These are phyloP conservation scores for Candida sp. DNA, from an alignment of 1,139 yeast species.

Conservation along the genomic window DNA sequence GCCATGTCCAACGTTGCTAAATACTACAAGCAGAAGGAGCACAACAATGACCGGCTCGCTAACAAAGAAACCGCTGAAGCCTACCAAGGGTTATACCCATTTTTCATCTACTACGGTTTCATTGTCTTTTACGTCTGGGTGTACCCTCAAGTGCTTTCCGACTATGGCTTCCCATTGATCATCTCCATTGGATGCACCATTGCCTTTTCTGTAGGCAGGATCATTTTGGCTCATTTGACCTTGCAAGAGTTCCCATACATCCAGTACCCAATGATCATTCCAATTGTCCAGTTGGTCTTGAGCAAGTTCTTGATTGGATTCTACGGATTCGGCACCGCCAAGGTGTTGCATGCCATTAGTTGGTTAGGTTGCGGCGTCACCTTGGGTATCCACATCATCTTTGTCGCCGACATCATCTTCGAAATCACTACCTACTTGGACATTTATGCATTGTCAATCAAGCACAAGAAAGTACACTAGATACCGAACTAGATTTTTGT, in stretches of 20 bases:
- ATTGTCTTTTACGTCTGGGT: conserved; percentile 51
- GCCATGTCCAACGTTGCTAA: conserved; percentile 74
- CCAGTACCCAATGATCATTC: conserved; percentile 74
- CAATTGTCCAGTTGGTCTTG: conserved; percentile 55
- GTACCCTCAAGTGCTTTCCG: conserved; percentile 54
- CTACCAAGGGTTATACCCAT: conserved; percentile 70
- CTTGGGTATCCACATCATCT: conserved; percentile 77
- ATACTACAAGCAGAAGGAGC: conserved; percentile 41
- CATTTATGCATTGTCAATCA: conserved; percentile 84
- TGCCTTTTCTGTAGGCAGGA: conserved; percentile 89
- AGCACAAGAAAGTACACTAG: conserved; percentile 62
- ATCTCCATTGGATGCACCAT: conserved; percentile 74
- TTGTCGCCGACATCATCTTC: conserved; percentile 78
- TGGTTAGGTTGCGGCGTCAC: conserved; percentile 82
- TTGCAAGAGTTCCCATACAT: conserved; percentile 73
- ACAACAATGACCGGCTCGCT: conserved; percentile 22
- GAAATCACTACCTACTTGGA: conserved; percentile 87
- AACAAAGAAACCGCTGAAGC: conserved; percentile 44
- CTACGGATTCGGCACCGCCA: conserved; percentile 41
- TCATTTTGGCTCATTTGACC: conserved; percentile 88
- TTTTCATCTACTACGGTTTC: conserved; percentile 63
- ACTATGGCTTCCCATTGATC: conserved; percentile 60
- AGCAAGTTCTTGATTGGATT: conserved; percentile 42
- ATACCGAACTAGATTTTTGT: neutral
- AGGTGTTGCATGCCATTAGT: conserved; percentile 50